Evolutionary conservation across 208 protist genomes (phyloP).

Genomic region (Crithidia expoeki): DNA sequence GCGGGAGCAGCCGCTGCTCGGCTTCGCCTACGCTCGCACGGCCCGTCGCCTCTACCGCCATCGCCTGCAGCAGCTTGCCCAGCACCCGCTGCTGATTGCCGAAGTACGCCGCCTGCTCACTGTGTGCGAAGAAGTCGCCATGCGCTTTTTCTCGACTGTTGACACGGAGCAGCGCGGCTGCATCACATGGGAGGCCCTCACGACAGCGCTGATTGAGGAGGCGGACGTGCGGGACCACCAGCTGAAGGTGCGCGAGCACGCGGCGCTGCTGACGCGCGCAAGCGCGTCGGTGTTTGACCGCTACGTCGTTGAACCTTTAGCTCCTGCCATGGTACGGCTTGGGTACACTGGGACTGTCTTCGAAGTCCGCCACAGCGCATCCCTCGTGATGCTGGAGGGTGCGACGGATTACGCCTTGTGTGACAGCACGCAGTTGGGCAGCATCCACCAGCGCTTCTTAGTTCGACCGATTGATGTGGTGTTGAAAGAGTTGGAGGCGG

Average conservation of each 20-base stretch:
- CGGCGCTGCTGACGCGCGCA: conserved; percentile 38
- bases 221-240: conserved; percentile 69
- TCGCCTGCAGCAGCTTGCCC: conserved; percentile 39
- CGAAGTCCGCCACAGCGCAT: conserved; percentile 59
- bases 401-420: conserved; percentile 72
- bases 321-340: conserved; percentile 46
- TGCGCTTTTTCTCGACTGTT: conserved; percentile 59
- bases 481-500: conserved; percentile 36
- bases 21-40: conserved; percentile 25
- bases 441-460: conserved; percentile 64
- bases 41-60: conserved; percentile 32
- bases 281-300: conserved; percentile 75
- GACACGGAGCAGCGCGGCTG: conserved; percentile 69
- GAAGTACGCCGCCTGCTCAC: conserved; percentile 41
- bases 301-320: conserved; percentile 69
- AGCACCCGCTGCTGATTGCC: conserved; percentile 24
- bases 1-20: conserved; percentile 16
- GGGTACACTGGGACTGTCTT: conserved; percentile 61
- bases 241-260: conserved; percentile 52
- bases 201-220: conserved; percentile 72
- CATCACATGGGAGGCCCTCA: conserved; percentile 72
- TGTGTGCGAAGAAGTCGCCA: conserved; percentile 46
- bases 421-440: conserved; percentile 51
- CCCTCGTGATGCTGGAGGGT: conserved; percentile 68
- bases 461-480: conserved; percentile 54